Conservation (phyloP, 306 rosid genomes). For the Glycyrrhiza uralensis region DNA sequence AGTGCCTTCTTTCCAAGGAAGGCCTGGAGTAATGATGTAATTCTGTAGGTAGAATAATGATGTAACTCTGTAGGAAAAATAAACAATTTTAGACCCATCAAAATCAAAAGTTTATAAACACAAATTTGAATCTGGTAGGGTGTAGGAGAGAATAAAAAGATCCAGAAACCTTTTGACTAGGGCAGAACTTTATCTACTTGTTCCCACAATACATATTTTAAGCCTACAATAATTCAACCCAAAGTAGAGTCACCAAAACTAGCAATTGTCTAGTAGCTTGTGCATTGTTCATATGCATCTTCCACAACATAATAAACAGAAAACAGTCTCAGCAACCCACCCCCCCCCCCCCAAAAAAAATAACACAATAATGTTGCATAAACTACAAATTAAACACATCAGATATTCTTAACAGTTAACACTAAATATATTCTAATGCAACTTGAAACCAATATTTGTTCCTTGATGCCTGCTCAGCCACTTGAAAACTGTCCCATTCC, state of each 20-base stretch:
- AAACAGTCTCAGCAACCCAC: slow-evolving; percentile 7
- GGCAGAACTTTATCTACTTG: neutral
- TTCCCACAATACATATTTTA: slow-evolving; percentile 3
- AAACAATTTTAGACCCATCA: neutral
- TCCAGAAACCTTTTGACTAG: slow-evolving; percentile 7
- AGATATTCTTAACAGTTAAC: neutral
- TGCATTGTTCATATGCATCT: neutral
- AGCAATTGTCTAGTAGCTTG: neutral
- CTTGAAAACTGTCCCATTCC: slow-evolving; percentile 1
- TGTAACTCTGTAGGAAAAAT: neutral
- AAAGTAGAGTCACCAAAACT: neutral
- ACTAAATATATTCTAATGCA: slow-evolving; percentile 2
- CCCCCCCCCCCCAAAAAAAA: too few relatives aligned
- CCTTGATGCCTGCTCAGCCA: slow-evolving; percentile 5
- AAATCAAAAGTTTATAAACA: neutral
- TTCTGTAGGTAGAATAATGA: neutral
- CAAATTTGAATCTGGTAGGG: neutral
- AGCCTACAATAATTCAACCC: neutral
- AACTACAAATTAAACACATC: neutral
- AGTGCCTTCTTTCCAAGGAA: neutral
- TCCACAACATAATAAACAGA: neutral
- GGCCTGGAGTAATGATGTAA: neutral
- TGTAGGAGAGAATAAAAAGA: neutral
- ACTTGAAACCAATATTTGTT: slow-evolving; percentile 9
- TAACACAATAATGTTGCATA: neutral